A percentile compares a stretch with the other conserved stretches of the same genome.
Evolutionary conservation across 805 yeast species (phyloP).

Genomic region (Teunomyces atbi): DNA sequence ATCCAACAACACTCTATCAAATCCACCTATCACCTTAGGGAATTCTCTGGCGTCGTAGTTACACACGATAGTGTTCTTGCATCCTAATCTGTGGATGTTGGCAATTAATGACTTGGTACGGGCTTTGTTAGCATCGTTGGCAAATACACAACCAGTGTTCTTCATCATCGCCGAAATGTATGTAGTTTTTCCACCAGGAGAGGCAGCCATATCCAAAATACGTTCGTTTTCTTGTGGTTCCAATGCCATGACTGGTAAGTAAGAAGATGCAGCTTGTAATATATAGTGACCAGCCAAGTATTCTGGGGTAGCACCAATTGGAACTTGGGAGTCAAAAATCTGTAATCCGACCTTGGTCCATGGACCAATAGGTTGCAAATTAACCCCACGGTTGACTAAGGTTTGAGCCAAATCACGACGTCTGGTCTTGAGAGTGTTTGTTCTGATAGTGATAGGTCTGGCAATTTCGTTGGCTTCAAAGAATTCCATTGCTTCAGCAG

Average conservation of each 20-base stretch:
- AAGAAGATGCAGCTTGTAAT: conserved; percentile 97
- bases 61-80: conserved; percentile 94
- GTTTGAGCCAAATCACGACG: conserved; percentile 95
- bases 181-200: conserved; percentile 99
- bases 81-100: conserved; percentile 94
- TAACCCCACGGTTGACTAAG: conserved; percentile 93
- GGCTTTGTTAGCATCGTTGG: conserved; percentile 94
- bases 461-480: conserved; percentile 98
- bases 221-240: conserved; percentile 98
- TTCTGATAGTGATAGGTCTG: conserved; percentile 94
- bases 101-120: conserved; percentile 96
- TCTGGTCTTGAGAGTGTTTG: conserved; percentile 93
- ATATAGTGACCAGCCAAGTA: conserved; percentile 97
- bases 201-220: conserved; percentile 97
- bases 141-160: conserved; percentile 95
- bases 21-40: conserved; percentile 97
- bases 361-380: conserved; percentile 91
- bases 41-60: conserved; percentile 98
- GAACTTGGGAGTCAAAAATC: conserved; percentile 97
- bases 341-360: conserved; percentile 99
- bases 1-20: conserved; percentile 90
- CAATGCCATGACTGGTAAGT: conserved; percentile 95
- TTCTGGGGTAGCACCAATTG: conserved; percentile 99
- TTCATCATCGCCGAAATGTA: conserved; percentile 95
- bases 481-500: conserved; percentile 96